Conservation (phyloP, 768 basidiomycete species). For the Panaeolus papilionaceus region DNA sequence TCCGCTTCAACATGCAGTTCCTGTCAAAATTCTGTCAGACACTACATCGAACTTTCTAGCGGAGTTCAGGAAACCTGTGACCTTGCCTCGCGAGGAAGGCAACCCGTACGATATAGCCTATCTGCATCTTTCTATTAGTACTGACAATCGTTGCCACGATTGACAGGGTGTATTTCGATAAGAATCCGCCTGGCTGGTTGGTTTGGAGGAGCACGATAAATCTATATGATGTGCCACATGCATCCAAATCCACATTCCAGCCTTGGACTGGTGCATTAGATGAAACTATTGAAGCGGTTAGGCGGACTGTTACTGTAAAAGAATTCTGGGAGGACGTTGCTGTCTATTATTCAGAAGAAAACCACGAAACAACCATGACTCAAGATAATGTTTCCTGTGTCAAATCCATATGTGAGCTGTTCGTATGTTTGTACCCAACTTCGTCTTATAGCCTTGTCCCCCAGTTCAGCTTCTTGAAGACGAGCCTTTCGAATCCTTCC, state of each 20-base stretch:
- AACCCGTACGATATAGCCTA: slow-evolving; percentile 49
- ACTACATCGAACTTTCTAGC: slow-evolving; percentile 63
- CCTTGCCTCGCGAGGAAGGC: slow-evolving; percentile 36
- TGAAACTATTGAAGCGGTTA: slow-evolving; percentile 56
- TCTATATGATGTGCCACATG: slow-evolving; percentile 55
- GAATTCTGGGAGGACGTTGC: slow-evolving; percentile 75
- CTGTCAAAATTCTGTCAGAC: slow-evolving; percentile 53
- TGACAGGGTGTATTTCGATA: slow-evolving; percentile 61
- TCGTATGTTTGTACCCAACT: slow-evolving; percentile 11
- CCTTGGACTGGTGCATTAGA: slow-evolving; percentile 64
- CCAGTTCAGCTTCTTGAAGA: slow-evolving; percentile 82
- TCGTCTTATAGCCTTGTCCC: slow-evolving; percentile 15
- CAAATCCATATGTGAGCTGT: slow-evolving; percentile 73
- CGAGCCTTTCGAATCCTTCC: slow-evolving; percentile 67
- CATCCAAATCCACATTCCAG: slow-evolving; percentile 54
- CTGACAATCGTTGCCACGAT: slow-evolving; percentile 15
- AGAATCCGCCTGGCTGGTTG: slow-evolving; percentile 70
- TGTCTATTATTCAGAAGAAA: slow-evolving; percentile 79
- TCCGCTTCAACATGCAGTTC: slow-evolving; percentile 62
- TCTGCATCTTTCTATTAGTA: background rate
- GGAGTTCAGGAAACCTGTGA: slow-evolving; percentile 58
- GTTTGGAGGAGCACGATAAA: slow-evolving; percentile 57
- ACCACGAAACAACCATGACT: slow-evolving; percentile 64
- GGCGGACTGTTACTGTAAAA: slow-evolving; percentile 49
- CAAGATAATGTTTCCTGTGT: slow-evolving; percentile 76